Evolutionary conservation across 768 basidiomycete genomes (phyloP), one percentile per base, ranked within the genome.

Genomic region (Boletellus emodensis): DNA sequence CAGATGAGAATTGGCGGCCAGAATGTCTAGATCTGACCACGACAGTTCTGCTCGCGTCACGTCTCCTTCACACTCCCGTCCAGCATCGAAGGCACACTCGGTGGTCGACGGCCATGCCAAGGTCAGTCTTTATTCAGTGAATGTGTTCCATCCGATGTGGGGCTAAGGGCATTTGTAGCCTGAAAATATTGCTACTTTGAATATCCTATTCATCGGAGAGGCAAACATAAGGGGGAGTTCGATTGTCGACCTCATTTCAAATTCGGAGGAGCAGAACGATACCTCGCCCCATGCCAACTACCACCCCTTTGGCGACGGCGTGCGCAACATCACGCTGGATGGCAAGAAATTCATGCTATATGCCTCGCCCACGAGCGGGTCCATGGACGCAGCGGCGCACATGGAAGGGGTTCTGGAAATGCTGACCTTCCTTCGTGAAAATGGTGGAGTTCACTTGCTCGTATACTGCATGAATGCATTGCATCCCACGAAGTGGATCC

Each of bases 141-240:
- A 35, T 40, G 0, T 5, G 2, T 40, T 34, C 20, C 30, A 40
- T 39, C n/a, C 9, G 14, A 40, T 46, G 8, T 11, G 10, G 44
- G 7, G 35, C 44, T 63, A 17, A 64, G 37, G 14, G 24, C 33
- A 6, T 40, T 20, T 30, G 30, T 35, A 64, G 63, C 32, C 40
- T 38, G 38, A 30, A 32, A 40, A 30, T 18, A 44, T 48, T 30
- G n/a, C 38, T 2, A 18, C 46, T 40, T 49, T 53, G 17, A 57
- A 63, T 42, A 38, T 63, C 28, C 17, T 63, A 6, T 53, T 63
- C 42, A 30, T 63, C 3, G 63, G 60, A 28, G 63, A 62, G 46
- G 65, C 53, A n/a, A 36, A 36, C 37, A 46, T 55, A 3, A 57
- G 53, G 30, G 48, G 57, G 15, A 15, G 17, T 46, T 65, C 57